Evolutionary conservation across 768 basidiomycete genomes (phyloP).

Genomic region (Macrolepiota fuliginosa): DNA sequence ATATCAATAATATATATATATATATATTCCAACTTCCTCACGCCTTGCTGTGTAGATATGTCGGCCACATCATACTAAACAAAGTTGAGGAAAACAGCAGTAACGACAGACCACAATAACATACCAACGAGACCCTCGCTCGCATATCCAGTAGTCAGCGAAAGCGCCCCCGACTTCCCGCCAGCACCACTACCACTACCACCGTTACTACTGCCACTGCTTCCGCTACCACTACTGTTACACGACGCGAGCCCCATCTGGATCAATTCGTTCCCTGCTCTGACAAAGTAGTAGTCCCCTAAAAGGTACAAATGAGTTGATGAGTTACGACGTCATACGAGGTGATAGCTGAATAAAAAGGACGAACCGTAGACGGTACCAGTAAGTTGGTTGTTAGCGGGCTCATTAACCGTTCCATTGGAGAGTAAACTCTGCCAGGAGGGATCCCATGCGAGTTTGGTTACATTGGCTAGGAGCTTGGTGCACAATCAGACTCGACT

Average conservation of each 20-base stretch:
- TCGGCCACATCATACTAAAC: not conserved
- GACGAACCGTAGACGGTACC: slow-evolving; percentile 52
- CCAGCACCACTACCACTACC: not conserved
- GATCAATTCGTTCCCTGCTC: slow-evolving; percentile 51
- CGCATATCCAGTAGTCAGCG: not conserved
- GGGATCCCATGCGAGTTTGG: slow-evolving; percentile 53
- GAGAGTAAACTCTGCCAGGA: slow-evolving; percentile 63
- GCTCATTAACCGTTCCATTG: slow-evolving; percentile 64
- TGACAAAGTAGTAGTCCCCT: slow-evolving; percentile 68
- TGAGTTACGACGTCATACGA: not conserved
- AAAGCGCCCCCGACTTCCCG: not conserved
- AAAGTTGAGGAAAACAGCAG: not conserved
- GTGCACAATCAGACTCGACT: not conserved
- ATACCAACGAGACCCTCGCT: not conserved
- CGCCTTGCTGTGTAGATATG: not conserved
- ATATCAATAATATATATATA: too few species aligned
- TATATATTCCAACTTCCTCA: too few species aligned
- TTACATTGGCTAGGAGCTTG: slow-evolving; percentile 47
- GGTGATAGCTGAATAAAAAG: not conserved
- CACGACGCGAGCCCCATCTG: slow-evolving; percentile 42
- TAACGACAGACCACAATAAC: not conserved
- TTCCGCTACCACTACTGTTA: slow-evolving; percentile 1
- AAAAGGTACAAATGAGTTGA: slow-evolving; percentile 6
- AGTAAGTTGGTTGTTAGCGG: slow-evolving; percentile 53
- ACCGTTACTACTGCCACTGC: not conserved